Evolutionary conservation across 2,329 filamentous ascomycete species (phyloP).

Genomic region (Clarireedia sp.): DNA sequence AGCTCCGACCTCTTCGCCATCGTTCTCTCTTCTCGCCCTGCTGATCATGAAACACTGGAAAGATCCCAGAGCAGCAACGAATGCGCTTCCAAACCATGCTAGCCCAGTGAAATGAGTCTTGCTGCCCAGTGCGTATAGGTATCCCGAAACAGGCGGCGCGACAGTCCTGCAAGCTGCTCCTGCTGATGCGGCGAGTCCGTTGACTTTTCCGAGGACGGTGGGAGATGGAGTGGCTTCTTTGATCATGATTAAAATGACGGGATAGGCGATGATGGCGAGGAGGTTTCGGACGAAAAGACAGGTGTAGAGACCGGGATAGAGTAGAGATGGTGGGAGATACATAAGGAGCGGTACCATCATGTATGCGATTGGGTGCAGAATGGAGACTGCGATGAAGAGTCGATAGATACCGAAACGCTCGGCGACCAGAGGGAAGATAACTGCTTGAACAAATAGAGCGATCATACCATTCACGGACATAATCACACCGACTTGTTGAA

Average conservation of each 20-base stretch:
- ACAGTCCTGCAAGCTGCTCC: slow-evolving; percentile 61
- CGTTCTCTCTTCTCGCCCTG: slow-evolving; percentile 11
- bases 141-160: slow-evolving; percentile 56
- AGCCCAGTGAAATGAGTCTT: slow-evolving; percentile 51
- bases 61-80: slow-evolving; percentile 48
- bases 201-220: slow-evolving; percentile 53
- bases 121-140: slow-evolving; percentile 53
- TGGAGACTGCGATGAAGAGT: slow-evolving; percentile 47
- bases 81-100: slow-evolving; percentile 55
- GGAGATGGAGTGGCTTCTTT: slow-evolving; percentile 55
- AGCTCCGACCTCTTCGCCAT: slow-evolving; percentile 7
- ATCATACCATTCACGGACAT: slow-evolving; percentile 52
- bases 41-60: slow-evolving; percentile 47
- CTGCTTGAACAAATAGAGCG: slow-evolving; percentile 50
- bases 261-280: slow-evolving; percentile 55
- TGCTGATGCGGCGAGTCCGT: slow-evolving; percentile 57
- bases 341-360: slow-evolving; percentile 51
- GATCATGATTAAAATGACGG: slow-evolving; percentile 57
- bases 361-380: slow-evolving; percentile 56
- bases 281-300: slow-evolving; percentile 44
- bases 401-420: slow-evolving; percentile 50
- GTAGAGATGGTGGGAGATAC: slow-evolving; percentile 40
- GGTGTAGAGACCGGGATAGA: slow-evolving; percentile 51
- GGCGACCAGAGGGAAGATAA: slow-evolving; percentile 54
- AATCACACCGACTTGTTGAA: slow-evolving; percentile 54